These are phyloP conservation scores for Aristolochia contorta DNA, from an alignment of 164 flowering plant genomes.

Conservation along the genomic window DNA sequence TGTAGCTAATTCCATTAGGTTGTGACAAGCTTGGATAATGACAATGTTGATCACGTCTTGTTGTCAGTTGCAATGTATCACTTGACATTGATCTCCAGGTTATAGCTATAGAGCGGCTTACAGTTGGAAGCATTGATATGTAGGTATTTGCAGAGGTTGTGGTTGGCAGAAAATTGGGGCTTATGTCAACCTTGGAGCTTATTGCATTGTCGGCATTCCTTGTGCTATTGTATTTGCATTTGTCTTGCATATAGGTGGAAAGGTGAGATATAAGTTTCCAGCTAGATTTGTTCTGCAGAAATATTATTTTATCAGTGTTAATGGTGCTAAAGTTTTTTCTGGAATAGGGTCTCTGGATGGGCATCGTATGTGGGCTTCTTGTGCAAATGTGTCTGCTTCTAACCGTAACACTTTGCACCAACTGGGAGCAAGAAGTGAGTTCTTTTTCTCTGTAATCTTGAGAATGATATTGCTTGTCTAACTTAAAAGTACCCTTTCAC, in stretches of 20 bases:
- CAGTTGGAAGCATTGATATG: background rate
- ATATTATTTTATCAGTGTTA: background rate
- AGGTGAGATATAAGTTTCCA: constrained; percentile 24
- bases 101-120: background rate
- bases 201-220: constrained; percentile 67
- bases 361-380: constrained; percentile 48
- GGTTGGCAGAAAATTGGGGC: constrained; percentile 87
- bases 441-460: background rate
- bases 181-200: constrained; percentile 55
- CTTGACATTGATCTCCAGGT: background rate
- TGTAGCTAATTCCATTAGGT: no score
- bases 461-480: background rate
- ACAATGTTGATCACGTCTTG: no score
- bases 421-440: constrained; percentile 67
- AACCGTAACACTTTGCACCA: constrained; percentile 35
- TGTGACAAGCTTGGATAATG: no score
- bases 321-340: background rate
- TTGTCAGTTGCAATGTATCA: background rate
- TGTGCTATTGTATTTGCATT: constrained; percentile 45
- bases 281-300: background rate
- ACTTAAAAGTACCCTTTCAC: background rate
- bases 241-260: constrained; percentile 54
- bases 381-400: constrained; percentile 39
- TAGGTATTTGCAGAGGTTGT: constrained; percentile 76
- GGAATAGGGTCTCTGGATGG: constrained; percentile 70